phyloP scores from a whole-genome alignment of 306 rosid species.

The Macrotyloma uniflorum region DNA sequence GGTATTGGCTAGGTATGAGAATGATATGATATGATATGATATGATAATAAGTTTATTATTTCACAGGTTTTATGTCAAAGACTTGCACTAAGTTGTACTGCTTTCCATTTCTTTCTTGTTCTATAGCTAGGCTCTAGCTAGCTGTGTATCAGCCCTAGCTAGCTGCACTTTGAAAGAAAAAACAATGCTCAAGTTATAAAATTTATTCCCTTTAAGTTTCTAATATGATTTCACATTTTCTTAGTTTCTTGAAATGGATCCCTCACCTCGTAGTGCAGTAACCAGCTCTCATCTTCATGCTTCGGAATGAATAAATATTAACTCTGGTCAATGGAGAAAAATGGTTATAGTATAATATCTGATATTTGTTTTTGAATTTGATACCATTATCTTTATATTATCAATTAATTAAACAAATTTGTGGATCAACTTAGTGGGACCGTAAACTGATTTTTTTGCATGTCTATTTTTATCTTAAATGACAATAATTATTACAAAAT shows the following conservation, averaged over 20 bases:
- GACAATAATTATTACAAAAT: no score
- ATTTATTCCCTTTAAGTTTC: background rate
- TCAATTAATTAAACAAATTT: no score
- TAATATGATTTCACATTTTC: background rate
- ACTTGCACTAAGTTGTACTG: background rate
- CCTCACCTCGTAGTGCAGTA: background rate
- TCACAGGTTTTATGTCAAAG: background rate
- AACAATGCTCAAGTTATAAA: background rate
- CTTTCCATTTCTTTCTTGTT: background rate
- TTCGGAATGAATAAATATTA: background rate
- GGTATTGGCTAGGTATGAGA: background rate
- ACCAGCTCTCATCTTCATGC: background rate
- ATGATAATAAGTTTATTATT: background rate
- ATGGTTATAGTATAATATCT: no score
- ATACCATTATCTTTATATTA: background rate
- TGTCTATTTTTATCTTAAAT: no score
- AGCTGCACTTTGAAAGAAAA: background rate
- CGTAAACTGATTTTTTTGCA: no score
- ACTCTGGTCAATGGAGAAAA: background rate
- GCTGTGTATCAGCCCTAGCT: background rate
- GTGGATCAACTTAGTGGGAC: no score
- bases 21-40: background rate
- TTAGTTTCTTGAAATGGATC: background rate
- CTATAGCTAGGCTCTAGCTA: background rate
- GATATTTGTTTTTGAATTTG: no score